Percentiles rank a stretch among this genome's conserved stretches.
These are phyloP conservation scores for Flaveria linearis DNA, from an alignment of 129 eudicot genomes.

Conservation along the genomic window DNA sequence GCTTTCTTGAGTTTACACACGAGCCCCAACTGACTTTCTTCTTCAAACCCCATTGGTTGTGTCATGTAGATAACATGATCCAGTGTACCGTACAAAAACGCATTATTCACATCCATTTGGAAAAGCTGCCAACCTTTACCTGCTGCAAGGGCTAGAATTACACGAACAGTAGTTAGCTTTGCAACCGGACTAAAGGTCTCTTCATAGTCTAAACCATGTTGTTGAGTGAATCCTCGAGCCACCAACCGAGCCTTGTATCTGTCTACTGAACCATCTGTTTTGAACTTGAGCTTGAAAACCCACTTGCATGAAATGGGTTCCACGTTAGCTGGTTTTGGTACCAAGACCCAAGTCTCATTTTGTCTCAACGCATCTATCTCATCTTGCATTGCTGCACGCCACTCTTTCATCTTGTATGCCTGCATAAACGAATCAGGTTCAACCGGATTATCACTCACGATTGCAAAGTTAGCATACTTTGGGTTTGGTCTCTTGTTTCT, in stretches of 20 bases:
- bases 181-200: neutral
- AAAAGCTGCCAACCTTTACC: neutral
- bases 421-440: too few species aligned
- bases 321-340: neutral
- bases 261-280: neutral
- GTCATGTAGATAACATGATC: neutral
- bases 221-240: neutral
- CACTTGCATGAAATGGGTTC: neutral
- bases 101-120: neutral
- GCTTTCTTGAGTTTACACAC: neutral
- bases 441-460: too few species aligned
- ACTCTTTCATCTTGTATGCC: too few species aligned
- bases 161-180: neutral
- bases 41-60: neutral
- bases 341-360: too few species aligned
- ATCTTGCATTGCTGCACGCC: too few species aligned
- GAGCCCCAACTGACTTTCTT: fast-evolving
- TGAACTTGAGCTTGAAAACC: neutral
- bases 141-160: neutral
- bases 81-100: neutral
- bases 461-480: too few species aligned
- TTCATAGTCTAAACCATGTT: neutral
- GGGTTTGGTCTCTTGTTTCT: too few species aligned
- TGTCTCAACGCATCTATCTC: too few species aligned
- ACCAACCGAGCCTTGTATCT: neutral